Base-by-base conservation (phyloP, 805 yeast genomes). In the Phaffomyces thermotolerans region DNA sequence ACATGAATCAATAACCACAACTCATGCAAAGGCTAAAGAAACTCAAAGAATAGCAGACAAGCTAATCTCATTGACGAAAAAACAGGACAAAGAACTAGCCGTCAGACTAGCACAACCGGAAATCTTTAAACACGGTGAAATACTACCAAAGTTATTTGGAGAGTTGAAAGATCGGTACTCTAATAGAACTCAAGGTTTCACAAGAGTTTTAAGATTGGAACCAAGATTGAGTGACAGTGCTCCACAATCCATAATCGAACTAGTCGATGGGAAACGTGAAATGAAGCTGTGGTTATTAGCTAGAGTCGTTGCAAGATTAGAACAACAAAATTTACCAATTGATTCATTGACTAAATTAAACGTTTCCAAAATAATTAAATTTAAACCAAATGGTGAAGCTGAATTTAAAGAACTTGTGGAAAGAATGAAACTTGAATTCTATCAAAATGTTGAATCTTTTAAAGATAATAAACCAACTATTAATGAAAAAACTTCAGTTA, bases 201-300 rank as follows among this genome's bases (percentile, higher is more conserved):
- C 97, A 3, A 77, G 98, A 52, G 77, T 91, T 42, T 66, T 89
- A 49, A 81, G 76, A 53, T 68, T 93, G 48, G 98, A 93, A 63
- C 88, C 90, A 15, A 73, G 98, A 52, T 63, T 82, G 38, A 90
- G 93, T 44, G 99, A 93, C 61, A 84, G 80, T 48, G 95, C 97
- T 0, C 90, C 90, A 29, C 93, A 86, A 72, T 81, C 93, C 1
- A 80, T 90, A 8, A 58, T 93, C 42, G 99, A 93, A 64, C 69
- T 93, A 39, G 95, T 91, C 1, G 96, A 85, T 53, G 78, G 81
- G 4, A 64, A 69, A 15, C 67, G 78, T 46, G 95, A 87, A 59
- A 73, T 85, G 71, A 77, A 81, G 53, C 74, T 79, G 51, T 84
- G 95, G 79, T 67, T 78, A 56, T 73, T 79, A 8, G 96, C 95